Conservation (phyloP, 1,284 basidiomycete genomes). For the Heterobasidion annosum region DNA sequence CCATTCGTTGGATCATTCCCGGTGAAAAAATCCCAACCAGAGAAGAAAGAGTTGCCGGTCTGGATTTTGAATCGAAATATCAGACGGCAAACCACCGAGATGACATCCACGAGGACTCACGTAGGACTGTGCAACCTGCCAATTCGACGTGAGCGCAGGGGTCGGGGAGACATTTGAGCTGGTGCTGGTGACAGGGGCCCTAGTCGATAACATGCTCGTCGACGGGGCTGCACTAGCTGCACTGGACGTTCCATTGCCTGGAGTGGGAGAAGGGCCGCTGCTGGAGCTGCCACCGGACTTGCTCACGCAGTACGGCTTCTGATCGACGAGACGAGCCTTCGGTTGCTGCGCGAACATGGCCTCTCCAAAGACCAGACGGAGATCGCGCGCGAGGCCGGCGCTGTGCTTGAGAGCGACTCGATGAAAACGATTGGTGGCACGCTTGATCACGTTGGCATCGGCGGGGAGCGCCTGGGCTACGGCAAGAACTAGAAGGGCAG, state of each 20-base stretch:
- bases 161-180: slow-evolving; percentile 3
- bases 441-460: slow-evolving; percentile 22
- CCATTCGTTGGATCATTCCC: slow-evolving; percentile 76
- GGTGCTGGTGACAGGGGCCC: background rate
- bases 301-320: slow-evolving; percentile 21
- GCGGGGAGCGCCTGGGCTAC: slow-evolving; percentile 26
- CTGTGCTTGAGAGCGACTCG: slow-evolving; percentile 38
- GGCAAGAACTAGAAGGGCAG: slow-evolving; percentile 25
- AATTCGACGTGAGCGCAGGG: slow-evolving; percentile 10
- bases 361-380: slow-evolving; percentile 52
- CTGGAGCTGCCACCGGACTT: background rate
- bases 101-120: slow-evolving; percentile 12
- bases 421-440: slow-evolving; percentile 25
- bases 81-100: background rate
- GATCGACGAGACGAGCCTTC: slow-evolving; percentile 8
- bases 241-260: background rate
- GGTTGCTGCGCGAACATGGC: slow-evolving; percentile 18
- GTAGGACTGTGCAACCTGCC: slow-evolving; percentile 25
- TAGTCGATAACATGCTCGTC: background rate
- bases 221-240: background rate
- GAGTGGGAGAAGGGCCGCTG: background rate
- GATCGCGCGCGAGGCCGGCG: slow-evolving; percentile 52
- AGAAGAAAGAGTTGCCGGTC: slow-evolving; percentile 66
- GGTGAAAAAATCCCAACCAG: slow-evolving; percentile 73
- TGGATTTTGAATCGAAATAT: slow-evolving; percentile 14